Conservation (phyloP, 1,284 basidiomycete genomes). For the Malassezia pachydermatis region DNA sequence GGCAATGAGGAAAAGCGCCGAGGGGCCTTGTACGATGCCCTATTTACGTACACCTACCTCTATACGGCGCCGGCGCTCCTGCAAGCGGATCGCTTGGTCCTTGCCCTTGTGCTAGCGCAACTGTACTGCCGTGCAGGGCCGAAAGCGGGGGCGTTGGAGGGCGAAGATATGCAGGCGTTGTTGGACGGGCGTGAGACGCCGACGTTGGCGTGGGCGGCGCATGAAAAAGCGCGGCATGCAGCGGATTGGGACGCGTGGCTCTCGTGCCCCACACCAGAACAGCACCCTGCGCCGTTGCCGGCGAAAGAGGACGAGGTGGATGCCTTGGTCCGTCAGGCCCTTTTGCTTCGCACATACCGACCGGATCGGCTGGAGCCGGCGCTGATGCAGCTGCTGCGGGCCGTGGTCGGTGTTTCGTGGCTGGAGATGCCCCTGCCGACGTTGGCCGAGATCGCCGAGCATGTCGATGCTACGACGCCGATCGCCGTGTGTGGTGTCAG, state of each 20-base stretch:
- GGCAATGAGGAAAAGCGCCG: slow-evolving; percentile 53
- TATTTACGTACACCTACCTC: slow-evolving; percentile 81
- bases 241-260: slow-evolving; percentile 70
- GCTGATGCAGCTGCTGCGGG: slow-evolving; percentile 62
- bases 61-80: slow-evolving; percentile 82
- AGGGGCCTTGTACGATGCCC: slow-evolving; percentile 73
- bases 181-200: slow-evolving; percentile 71
- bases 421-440: slow-evolving; percentile 46
- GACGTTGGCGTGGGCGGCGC: slow-evolving; percentile 47
- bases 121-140: slow-evolving; percentile 61
- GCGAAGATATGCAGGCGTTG: slow-evolving; percentile 73
- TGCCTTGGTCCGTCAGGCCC: slow-evolving; percentile 56
- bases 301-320: slow-evolving; percentile 54
- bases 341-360: slow-evolving; percentile 76
- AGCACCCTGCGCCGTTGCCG: slow-evolving; percentile 53
- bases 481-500: slow-evolving; percentile 43
- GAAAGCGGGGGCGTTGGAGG: slow-evolving; percentile 55
- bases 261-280: slow-evolving; percentile 62
- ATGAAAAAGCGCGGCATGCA: slow-evolving; percentile 52
- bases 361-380: slow-evolving; percentile 79
- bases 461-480: slow-evolving; percentile 33
- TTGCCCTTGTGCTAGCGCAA: slow-evolving; percentile 80
- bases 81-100: slow-evolving; percentile 81
- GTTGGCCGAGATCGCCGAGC: slow-evolving; percentile 30
- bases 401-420: slow-evolving; percentile 70